Conservation (phyloP, 257 asterid genomes). For the Ajuga chamaepitys region DNA sequence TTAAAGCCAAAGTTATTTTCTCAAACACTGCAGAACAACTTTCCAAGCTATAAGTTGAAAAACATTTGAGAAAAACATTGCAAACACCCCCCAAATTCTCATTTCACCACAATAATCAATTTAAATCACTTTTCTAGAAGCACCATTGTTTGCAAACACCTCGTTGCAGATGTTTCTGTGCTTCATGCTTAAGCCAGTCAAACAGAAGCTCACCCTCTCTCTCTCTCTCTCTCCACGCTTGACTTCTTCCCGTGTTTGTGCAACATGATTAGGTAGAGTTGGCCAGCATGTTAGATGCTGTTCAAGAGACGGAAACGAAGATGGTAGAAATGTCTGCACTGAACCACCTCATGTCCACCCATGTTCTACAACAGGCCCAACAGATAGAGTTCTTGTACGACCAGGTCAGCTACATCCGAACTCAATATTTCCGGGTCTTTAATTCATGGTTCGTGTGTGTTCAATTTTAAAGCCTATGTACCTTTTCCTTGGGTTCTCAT, state of each 20-base stretch:
- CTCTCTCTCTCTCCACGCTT: neutral
- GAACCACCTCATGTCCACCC: slow-evolving; percentile 95
- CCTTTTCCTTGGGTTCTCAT: neutral
- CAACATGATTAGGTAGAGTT: slow-evolving; percentile 54
- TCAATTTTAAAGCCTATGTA: neutral
- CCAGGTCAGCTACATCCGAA: slow-evolving; percentile 41
- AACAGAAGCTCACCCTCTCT: neutral
- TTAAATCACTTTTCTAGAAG: too few species aligned
- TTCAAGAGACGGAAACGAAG: slow-evolving; percentile 80
- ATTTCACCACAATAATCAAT: too few species aligned
- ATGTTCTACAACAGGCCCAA: slow-evolving; percentile 84
- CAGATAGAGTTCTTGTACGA: slow-evolving; percentile 82
- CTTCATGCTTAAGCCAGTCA: neutral
- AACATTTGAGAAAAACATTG: too few species aligned
- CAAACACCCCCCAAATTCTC: too few species aligned
- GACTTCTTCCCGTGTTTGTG: neutral
- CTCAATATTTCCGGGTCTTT: neutral
- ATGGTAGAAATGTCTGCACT: slow-evolving; percentile 95
- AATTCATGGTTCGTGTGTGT: neutral
- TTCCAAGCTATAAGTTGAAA: too few species aligned
- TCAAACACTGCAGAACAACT: too few species aligned
- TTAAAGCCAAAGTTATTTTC: too few species aligned
- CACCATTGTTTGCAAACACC: too few species aligned
- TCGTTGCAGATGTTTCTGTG: neutral
- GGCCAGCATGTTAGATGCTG: slow-evolving; percentile 78